These are phyloP conservation scores for Crotalaria pallida DNA, from an alignment of 306 rosid genomes.

Conservation along the genomic window DNA sequence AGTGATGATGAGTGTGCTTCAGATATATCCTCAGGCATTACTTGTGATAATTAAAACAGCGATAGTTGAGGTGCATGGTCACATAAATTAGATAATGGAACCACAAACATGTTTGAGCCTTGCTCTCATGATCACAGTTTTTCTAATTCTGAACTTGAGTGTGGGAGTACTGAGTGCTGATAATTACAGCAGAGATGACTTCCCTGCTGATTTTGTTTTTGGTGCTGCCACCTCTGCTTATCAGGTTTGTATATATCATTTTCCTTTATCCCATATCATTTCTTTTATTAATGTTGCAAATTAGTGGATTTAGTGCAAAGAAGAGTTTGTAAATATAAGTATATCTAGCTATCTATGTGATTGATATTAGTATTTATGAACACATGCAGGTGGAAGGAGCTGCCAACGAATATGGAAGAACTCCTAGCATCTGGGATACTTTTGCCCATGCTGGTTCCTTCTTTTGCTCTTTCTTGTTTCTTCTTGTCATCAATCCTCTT, in stretches of 20 bases:
- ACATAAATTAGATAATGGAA: too few species aligned
- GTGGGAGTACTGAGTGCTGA: background rate
- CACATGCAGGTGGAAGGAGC: conserved; percentile 66
- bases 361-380: too few species aligned
- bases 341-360: too few species aligned
- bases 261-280: too few species aligned
- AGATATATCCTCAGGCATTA: too few species aligned
- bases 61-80: too few species aligned
- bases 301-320: too few species aligned
- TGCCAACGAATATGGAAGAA: conserved; percentile 65
- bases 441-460: conserved; percentile 40
- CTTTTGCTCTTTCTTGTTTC: background rate
- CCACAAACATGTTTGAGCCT: background rate
- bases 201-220: conserved; percentile 52
- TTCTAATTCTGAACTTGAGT: background rate
- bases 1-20: too few species aligned
- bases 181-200: conserved; percentile 43
- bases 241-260: conserved; percentile 37
- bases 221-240: conserved; percentile 72
- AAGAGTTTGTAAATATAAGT: too few species aligned
- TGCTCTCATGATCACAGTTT: background rate
- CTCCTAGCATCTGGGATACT: conserved; percentile 69
- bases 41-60: too few species aligned
- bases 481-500: background rate
- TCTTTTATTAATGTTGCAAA: too few species aligned